A percentile compares a stretch with the other conserved stretches of the same genome.
Evolutionary conservation across 1,284 basidiomycete species (phyloP).

Genomic region (Agaricales sp.): DNA sequence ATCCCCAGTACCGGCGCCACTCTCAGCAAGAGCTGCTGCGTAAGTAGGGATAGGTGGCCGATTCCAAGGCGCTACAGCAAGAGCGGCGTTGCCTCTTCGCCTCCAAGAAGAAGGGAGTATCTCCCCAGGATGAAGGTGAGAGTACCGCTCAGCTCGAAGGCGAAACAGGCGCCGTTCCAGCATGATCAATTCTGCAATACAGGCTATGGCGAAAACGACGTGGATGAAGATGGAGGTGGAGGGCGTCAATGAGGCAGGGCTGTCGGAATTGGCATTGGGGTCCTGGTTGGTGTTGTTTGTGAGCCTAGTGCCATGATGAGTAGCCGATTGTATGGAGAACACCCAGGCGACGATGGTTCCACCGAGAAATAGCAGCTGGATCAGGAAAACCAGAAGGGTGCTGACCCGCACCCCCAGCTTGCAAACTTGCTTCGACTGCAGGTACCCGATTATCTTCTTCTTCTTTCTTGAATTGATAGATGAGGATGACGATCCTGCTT

Average conservation of each 20-base stretch:
- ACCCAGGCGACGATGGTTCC: slow-evolving; percentile 50
- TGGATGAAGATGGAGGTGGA: slow-evolving; percentile 44
- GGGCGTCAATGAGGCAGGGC: slow-evolving; percentile 2
- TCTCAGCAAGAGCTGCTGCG: slow-evolving; percentile 56
- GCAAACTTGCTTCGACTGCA: slow-evolving; percentile 28
- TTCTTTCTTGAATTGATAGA: slow-evolving; percentile 21
- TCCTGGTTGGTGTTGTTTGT: slow-evolving; percentile 4
- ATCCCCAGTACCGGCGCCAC: slow-evolving; percentile 61
- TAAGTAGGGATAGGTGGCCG: slow-evolving; percentile 61
- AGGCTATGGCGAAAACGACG: slow-evolving; percentile 40
- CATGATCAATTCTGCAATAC: slow-evolving; percentile 45
- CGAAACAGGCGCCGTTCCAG: slow-evolving; percentile 53
- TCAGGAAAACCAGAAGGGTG: slow-evolving; percentile 32
- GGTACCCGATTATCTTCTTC: slow-evolving; percentile 25
- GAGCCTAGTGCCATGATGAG: slow-evolving; percentile 8
- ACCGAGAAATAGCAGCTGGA: slow-evolving; percentile 33
- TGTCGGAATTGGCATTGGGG: slow-evolving; percentile 1
- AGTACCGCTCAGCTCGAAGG: slow-evolving; percentile 54
- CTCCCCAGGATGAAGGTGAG: slow-evolving; percentile 44
- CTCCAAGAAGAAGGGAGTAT: slow-evolving; percentile 34
- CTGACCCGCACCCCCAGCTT: slow-evolving; percentile 35
- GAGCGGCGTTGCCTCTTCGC: slow-evolving; percentile 15
- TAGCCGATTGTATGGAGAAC: slow-evolving; percentile 24
- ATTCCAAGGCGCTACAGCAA: slow-evolving; percentile 59
- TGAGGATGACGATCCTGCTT: slow-evolving; percentile 13